Evolutionary conservation across 805 yeast species (phyloP).

Genomic region (Starmerella etchellsii): DNA sequence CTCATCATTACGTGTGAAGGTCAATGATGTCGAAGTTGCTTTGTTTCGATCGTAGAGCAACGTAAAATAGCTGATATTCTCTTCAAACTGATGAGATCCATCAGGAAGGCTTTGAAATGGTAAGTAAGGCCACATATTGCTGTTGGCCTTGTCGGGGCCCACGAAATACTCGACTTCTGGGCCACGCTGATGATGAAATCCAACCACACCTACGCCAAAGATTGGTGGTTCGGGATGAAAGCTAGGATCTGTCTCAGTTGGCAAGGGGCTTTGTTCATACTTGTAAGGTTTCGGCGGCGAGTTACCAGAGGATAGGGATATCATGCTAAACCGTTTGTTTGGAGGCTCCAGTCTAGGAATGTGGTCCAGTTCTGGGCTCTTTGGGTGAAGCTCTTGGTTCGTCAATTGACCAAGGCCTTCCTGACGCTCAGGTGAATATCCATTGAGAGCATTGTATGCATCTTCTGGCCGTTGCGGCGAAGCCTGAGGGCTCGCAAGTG

Average conservation of each 20-base stretch:
- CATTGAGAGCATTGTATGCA: too few species aligned
- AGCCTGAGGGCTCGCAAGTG: not conserved
- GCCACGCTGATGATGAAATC: slow-evolving; percentile 84
- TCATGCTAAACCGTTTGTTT: not conserved
- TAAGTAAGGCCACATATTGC: slow-evolving; percentile 62
- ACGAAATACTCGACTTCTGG: slow-evolving; percentile 93
- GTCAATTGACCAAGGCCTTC: too few species aligned
- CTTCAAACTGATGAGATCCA: slow-evolving; percentile 88
- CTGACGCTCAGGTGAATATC: too few species aligned
- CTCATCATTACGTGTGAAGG: slow-evolving; percentile 30
- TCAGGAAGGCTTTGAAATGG: slow-evolving; percentile 96
- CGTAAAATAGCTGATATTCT: slow-evolving; percentile 84
- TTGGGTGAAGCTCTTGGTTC: not conserved
- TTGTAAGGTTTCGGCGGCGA: slow-evolving; percentile 13
- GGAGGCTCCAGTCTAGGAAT: not conserved
- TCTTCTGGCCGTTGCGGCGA: not conserved
- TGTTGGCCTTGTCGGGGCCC: slow-evolving; percentile 34
- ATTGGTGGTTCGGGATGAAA: slow-evolving; percentile 30
- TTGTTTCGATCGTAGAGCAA: slow-evolving; percentile 51
- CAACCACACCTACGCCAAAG: slow-evolving; percentile 78
- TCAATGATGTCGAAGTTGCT: slow-evolving; percentile 34
- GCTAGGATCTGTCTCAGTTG: slow-evolving; percentile 2
- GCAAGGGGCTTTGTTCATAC: slow-evolving; percentile 14
- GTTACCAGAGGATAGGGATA: not conserved
- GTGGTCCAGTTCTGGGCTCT: too few species aligned